These are phyloP conservation scores for Diaporthe capsici DNA, from an alignment of 2,329 filamentous ascomycete species.

Conservation along the genomic window DNA sequence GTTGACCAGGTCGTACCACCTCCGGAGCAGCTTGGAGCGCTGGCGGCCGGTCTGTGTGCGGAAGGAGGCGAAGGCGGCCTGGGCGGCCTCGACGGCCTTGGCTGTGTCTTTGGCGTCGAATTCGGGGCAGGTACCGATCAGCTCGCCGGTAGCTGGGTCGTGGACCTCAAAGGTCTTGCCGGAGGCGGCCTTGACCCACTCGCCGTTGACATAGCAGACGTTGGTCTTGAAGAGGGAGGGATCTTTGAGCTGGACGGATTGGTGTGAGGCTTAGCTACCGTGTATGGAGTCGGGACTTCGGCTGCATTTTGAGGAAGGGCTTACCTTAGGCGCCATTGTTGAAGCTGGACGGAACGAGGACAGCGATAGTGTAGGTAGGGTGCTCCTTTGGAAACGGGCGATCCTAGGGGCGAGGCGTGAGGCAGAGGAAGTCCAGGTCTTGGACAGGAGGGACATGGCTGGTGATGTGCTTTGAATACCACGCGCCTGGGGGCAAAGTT, in stretches of 20 bases:
- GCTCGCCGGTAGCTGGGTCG: conserved; percentile 85
- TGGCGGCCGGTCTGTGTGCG: conserved; percentile 80
- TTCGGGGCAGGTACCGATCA: conserved; percentile 88
- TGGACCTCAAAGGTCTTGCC: conserved; percentile 93
- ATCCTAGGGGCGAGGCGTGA: conserved; percentile 44
- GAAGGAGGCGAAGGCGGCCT: conserved; percentile 80
- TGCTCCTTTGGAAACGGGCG: conserved; percentile 49
- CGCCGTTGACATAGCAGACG: conserved; percentile 88
- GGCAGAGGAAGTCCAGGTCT: conserved; percentile 45
- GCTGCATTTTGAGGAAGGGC: background rate
- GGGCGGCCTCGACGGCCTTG: conserved; percentile 86
- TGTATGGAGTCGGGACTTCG: background rate
- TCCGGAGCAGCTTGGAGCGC: conserved; percentile 79
- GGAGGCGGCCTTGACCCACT: conserved; percentile 89
- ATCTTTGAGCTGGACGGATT: conserved; percentile 76
- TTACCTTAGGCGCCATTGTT: conserved; percentile 63
- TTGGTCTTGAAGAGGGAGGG: conserved; percentile 87
- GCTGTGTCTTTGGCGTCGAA: conserved; percentile 83
- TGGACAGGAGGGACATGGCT: conserved; percentile 41
- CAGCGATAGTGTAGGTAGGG: conserved; percentile 44
- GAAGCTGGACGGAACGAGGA: conserved; percentile 54
- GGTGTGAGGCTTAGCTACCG: background rate
- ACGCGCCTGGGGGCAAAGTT: background rate
- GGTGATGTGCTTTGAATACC: background rate
- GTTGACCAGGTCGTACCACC: conserved; percentile 85